Conservation (phyloP, 257 asterid species). For the Agastache rugosa region DNA sequence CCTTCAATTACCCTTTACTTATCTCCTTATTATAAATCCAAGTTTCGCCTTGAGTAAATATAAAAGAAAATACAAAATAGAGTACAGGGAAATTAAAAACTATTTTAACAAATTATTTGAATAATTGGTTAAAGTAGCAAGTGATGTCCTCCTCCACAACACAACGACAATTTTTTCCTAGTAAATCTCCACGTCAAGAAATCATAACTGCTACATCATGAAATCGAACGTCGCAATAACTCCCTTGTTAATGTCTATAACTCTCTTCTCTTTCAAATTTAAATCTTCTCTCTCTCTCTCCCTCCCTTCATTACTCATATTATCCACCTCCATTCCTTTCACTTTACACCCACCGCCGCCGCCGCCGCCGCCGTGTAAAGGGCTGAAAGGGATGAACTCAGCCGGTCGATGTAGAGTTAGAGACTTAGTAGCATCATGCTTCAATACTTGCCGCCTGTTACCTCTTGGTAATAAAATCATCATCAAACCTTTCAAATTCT, state of each 20-base stretch:
- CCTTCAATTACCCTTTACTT: no score
- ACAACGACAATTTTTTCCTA: constrained; percentile 19
- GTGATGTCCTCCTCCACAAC: no score
- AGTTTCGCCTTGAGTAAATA: no score
- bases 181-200: constrained; percentile 41
- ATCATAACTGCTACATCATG: constrained; percentile 44
- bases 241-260: background rate
- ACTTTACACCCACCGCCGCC: constrained; percentile 4
- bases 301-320: constrained; percentile 8
- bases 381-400: constrained; percentile 46
- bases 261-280: constrained; percentile 42
- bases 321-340: constrained; percentile 21
- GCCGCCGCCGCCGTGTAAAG: background rate
- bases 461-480: constrained; percentile 48
- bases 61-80: no score
- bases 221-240: constrained; percentile 18
- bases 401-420: constrained; percentile 52
- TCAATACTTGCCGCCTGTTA: constrained; percentile 50
- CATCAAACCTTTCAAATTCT: background rate
- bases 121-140: no score
- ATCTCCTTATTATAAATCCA: no score
- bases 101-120: no score
- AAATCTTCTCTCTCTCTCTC: constrained; percentile 1
- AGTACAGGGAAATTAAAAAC: no score
- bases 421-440: constrained; percentile 61